These are phyloP conservation scores for Waitea zeae DNA, from an alignment of 1,284 basidiomycete species.

Conservation along the genomic window DNA sequence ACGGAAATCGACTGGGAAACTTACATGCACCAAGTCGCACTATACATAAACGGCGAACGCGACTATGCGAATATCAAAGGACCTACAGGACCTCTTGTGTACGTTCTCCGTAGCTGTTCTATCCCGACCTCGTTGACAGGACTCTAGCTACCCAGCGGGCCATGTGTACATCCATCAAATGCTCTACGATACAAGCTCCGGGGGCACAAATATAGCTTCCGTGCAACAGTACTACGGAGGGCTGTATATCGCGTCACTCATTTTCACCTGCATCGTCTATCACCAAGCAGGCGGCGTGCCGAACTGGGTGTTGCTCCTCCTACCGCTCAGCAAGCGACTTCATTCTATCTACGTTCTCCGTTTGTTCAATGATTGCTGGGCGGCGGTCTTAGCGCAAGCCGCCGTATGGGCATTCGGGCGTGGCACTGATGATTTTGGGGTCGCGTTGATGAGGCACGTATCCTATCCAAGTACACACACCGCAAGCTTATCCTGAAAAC, in stretches of 20 bases:
- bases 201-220: slow-evolving; percentile 40
- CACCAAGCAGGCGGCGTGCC: slow-evolving; percentile 43
- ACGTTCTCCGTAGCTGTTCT: slow-evolving; percentile 3
- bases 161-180: slow-evolving; percentile 76
- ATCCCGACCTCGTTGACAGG: neutral
- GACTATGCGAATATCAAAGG: slow-evolving; percentile 80
- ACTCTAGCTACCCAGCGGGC: slow-evolving; percentile 78
- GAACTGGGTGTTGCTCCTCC: slow-evolving; percentile 63
- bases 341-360: slow-evolving; percentile 90
- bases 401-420: slow-evolving; percentile 43
- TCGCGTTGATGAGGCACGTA: slow-evolving; percentile 58
- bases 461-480: neutral
- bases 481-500: slow-evolving; percentile 2
- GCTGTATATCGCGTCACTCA: slow-evolving; percentile 54
- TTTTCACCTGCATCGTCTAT: slow-evolving; percentile 56
- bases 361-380: slow-evolving; percentile 93
- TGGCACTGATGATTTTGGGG: slow-evolving; percentile 43
- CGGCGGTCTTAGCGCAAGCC: slow-evolving; percentile 43
- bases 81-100: slow-evolving; percentile 92
- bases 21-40: slow-evolving; percentile 75
- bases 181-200: slow-evolving; percentile 50
- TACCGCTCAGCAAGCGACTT: slow-evolving; percentile 81
- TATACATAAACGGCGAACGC: slow-evolving; percentile 71
- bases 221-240: slow-evolving; percentile 69
- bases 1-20: slow-evolving; percentile 99